These are phyloP conservation scores for Pelargonium australe DNA, from an alignment of 441 rosid genomes.

Conservation along the genomic window DNA sequence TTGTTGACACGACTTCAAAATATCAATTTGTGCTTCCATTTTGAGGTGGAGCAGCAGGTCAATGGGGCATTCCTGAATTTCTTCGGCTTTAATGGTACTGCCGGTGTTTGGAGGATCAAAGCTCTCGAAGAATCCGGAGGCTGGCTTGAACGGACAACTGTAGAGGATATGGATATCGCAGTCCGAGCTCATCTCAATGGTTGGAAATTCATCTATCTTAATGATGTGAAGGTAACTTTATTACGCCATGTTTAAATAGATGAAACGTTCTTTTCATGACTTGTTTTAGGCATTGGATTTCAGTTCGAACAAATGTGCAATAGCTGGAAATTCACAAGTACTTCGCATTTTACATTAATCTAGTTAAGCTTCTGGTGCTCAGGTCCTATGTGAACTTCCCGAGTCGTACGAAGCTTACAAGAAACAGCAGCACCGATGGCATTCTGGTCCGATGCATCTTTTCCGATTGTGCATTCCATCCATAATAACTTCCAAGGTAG, in stretches of 20 bases:
- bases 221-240: slow-evolving; percentile 69
- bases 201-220: slow-evolving; percentile 86
- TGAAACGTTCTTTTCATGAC: neutral
- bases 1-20: slow-evolving; percentile 86
- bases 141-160: slow-evolving; percentile 93
- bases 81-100: slow-evolving; percentile 96
- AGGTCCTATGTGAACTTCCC: slow-evolving; percentile 94
- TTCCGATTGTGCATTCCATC: slow-evolving; percentile 88
- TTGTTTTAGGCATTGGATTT: neutral
- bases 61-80: slow-evolving; percentile 74
- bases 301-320: neutral
- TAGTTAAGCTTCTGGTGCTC: neutral
- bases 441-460: slow-evolving; percentile 92
- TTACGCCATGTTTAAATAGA: neutral
- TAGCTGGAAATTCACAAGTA: neutral
- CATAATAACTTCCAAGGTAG: slow-evolving; percentile 76
- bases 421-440: slow-evolving; percentile 98
- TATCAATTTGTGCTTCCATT: slow-evolving; percentile 83
- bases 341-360: neutral
- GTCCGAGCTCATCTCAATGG: slow-evolving; percentile 93
- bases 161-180: slow-evolving; percentile 95
- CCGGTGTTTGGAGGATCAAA: slow-evolving; percentile 93
- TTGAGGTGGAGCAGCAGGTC: slow-evolving; percentile 95
- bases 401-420: slow-evolving; percentile 92
- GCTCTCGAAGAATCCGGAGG: slow-evolving; percentile 92